A percentile compares a stretch with the other conserved stretches of the same genome.
Conservation (phyloP, 2,329 filamentous ascomycete species). For the Alternaria rosae region DNA sequence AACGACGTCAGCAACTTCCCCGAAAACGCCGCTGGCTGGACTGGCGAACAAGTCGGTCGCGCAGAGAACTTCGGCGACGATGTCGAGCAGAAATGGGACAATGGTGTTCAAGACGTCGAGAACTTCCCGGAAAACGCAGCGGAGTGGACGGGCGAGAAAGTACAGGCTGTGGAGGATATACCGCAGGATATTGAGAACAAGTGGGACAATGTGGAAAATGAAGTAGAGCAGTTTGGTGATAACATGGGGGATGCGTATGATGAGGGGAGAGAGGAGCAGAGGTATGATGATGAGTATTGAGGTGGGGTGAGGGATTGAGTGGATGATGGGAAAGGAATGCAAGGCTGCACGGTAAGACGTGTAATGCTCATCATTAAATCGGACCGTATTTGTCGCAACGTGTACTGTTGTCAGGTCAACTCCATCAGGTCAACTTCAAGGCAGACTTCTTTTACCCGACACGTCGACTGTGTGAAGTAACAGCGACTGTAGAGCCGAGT, state of each 20-base stretch:
- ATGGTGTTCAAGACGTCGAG: constrained; percentile 31
- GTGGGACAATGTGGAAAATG: constrained; percentile 29
- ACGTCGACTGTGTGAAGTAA: background rate
- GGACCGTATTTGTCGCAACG: background rate
- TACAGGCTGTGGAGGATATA: constrained; percentile 34
- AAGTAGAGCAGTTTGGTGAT: constrained; percentile 28
- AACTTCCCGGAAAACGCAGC: constrained; percentile 35
- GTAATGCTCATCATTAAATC: background rate
- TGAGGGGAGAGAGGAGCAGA: constrained; percentile 29
- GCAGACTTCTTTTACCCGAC: background rate
- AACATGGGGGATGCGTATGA: constrained; percentile 36
- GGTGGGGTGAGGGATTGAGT: background rate
- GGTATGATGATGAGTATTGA: constrained; percentile 31
- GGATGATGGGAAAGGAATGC: background rate
- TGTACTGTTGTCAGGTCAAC: background rate
- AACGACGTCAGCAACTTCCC: constrained; percentile 30
- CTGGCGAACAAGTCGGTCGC: constrained; percentile 33
- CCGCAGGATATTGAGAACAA: constrained; percentile 33
- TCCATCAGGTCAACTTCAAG: background rate
- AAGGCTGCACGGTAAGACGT: background rate
- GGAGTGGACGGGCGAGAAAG: constrained; percentile 32
- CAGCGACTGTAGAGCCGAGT: background rate
- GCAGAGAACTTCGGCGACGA: constrained; percentile 31
- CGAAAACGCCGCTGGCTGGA: constrained; percentile 33
- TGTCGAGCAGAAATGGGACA: constrained; percentile 29